Evolutionary conservation across 2,329 filamentous ascomycete genomes (phyloP).

Genomic region (Pestalotiopsis sp.): DNA sequence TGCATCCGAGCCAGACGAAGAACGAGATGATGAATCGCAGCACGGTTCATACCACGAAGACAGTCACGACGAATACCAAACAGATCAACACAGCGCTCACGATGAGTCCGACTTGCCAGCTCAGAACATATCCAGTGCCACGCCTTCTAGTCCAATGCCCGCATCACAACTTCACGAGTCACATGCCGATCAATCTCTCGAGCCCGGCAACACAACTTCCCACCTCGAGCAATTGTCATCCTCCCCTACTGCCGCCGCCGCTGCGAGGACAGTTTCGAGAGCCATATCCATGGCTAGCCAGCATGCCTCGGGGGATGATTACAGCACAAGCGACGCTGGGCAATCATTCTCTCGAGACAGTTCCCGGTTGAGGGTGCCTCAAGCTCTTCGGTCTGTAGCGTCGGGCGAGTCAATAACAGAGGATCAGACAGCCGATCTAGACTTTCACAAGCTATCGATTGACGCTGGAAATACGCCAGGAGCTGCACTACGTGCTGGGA

Average conservation of each 20-base stretch:
- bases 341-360: constrained; percentile 25
- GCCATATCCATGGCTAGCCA: constrained; percentile 49
- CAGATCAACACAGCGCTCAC: background rate
- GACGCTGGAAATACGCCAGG: constrained; percentile 53
- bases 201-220: constrained; percentile 46
- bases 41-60: background rate
- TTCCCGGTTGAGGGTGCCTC: constrained; percentile 31
- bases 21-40: background rate
- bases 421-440: constrained; percentile 35
- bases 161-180: constrained; percentile 5
- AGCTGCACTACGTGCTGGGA: constrained; percentile 46
- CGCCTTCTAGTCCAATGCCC: background rate
- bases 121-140: background rate
- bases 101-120: background rate
- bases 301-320: constrained; percentile 15
- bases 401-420: constrained; percentile 30
- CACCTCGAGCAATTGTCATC: constrained; percentile 57
- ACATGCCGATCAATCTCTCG: constrained; percentile 16
- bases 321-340: constrained; percentile 19
- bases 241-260: constrained; percentile 58
- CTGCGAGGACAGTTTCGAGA: constrained; percentile 50
- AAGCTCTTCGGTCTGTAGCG: constrained; percentile 31
- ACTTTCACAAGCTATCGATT: constrained; percentile 29
- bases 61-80: background rate
- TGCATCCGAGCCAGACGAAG: background rate